phyloP scores from a whole-genome alignment of 495 filamentous ascomycete species.

The Penicillium longicatenatum region DNA sequence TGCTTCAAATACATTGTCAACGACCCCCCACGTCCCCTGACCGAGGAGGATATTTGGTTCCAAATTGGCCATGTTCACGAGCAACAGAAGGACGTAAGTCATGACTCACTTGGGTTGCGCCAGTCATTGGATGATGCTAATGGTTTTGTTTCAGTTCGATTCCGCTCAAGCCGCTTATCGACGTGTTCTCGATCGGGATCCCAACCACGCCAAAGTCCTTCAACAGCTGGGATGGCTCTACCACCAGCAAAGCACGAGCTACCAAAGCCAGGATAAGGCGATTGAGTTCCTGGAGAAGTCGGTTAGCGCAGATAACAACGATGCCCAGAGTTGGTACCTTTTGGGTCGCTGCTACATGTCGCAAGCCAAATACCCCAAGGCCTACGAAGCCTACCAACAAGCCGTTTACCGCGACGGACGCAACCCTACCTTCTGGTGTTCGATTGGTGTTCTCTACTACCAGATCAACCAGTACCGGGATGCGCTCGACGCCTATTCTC shows the following conservation, averaged over 20 bases:
- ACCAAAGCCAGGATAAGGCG: conserved; percentile 88
- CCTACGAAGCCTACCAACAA: conserved; percentile 98
- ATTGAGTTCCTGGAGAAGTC: conserved; percentile 98
- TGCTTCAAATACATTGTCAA: conserved; percentile 98
- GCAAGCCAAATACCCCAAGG: conserved; percentile 97
- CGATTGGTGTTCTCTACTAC: conserved; percentile 98
- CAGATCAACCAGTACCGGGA: conserved; percentile 99
- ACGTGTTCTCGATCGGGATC: conserved; percentile 91
- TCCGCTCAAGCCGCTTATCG: conserved; percentile 88
- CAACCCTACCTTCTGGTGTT: conserved; percentile 99
- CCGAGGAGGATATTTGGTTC: conserved; percentile 99
- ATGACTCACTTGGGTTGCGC: not conserved
- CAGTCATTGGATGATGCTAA: not conserved
- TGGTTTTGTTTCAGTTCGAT: conserved; percentile 67
- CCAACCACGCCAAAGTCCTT: conserved; percentile 95
- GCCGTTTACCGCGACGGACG: conserved; percentile 97
- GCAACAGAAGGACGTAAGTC: conserved; percentile 95
- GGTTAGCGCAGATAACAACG: conserved; percentile 85
- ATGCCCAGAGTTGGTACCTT: conserved; percentile 98
- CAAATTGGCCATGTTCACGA: conserved; percentile 99
- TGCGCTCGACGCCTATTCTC: conserved; percentile 96
- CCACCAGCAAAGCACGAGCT: conserved; percentile 90
- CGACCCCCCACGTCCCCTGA: conserved; percentile 88
- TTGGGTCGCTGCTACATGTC: conserved; percentile 99
- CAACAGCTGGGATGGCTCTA: conserved; percentile 98